Evolutionary conservation across 768 basidiomycete species (phyloP), one percentile per base, ranked within the genome.

Genomic region (Xerocomus potaroensis): DNA sequence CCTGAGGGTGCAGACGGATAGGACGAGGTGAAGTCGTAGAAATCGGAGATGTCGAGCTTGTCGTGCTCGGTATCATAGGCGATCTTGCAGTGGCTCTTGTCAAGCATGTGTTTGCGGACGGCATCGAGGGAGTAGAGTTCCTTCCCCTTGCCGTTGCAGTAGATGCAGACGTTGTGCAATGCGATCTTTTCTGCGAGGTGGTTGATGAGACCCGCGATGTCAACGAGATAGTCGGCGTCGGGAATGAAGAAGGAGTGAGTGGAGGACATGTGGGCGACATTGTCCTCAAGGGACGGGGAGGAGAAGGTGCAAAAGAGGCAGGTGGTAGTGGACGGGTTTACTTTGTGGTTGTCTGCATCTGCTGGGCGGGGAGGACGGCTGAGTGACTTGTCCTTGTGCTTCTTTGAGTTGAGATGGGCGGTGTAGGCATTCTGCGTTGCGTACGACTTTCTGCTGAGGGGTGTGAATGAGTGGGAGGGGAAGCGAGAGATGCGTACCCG

Each of bases 71-170:
- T 69, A 48, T 92, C 90, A 66, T 95, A 98, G 0, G 90, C 87
- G 53, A 99, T 81, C 69, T 96, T 97, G 77, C 94, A 97, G 61
- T 99, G 96, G 48, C 80, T 77, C 70, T 98, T 98, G 73, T 94
- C 94, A 32, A 80, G 51, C 96, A 99, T 99, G 64, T 99, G 96
- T 60, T 89, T 90, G 55, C 93, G 75, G 5, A 91, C 93, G 0
- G 94, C 95, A 4, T 91, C 86, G 43, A 94, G 61, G 14, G 81
- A 84, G 47, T 83, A 79, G 67, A 92, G 92, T 58, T 91, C 92
- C 50, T 82, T 72, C 34, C 91, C 80, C 50, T 77, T 82, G 27
- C 83, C 85, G 58, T 87, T 88, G 69, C 96, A 99, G 68, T 75
- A 91, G 22, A 98, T 78, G 72, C 96, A 99, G 7, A 91, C 74